Evolutionary conservation across 331 rosid genomes (phyloP).

Genomic region (Quercus phellos): DNA sequence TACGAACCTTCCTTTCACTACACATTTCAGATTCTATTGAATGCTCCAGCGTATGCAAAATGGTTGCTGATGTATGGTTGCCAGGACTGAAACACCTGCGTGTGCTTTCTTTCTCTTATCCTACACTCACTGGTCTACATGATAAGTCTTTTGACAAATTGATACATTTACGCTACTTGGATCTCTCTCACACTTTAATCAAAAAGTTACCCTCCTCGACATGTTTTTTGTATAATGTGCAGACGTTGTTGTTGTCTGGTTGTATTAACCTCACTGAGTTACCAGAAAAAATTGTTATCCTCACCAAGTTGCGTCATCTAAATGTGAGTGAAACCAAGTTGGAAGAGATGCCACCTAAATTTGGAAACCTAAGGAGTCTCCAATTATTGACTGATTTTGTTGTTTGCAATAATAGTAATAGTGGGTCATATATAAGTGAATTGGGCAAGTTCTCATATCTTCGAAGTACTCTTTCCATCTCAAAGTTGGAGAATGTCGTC

Average conservation of each 20-base stretch:
- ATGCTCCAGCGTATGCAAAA: no score
- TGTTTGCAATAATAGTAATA: not conserved
- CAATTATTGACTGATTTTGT: slow-evolving; percentile 1
- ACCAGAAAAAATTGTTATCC: not conserved
- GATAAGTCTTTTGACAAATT: not conserved
- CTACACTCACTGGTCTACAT: not conserved
- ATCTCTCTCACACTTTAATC: not conserved
- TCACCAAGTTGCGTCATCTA: slow-evolving; percentile 16
- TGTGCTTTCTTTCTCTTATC: not conserved
- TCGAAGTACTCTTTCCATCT: not conserved
- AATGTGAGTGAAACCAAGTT: not conserved
- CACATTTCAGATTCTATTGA: not conserved
- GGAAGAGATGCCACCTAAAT: not conserved
- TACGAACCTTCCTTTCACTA: not conserved
- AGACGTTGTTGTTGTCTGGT: not conserved
- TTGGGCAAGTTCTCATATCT: not conserved
- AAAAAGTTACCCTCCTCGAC: not conserved
- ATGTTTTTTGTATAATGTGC: slow-evolving; percentile 9
- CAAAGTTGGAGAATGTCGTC: not conserved
- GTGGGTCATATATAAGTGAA: not conserved
- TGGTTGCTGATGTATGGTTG: not conserved
- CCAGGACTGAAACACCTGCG: not conserved
- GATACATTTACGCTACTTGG: slow-evolving; percentile 16
- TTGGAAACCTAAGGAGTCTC: not conserved
- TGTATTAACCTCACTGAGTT: not conserved